Base-by-base conservation (phyloP, 805 yeast species). In the Kuraishia hungarica region DNA sequence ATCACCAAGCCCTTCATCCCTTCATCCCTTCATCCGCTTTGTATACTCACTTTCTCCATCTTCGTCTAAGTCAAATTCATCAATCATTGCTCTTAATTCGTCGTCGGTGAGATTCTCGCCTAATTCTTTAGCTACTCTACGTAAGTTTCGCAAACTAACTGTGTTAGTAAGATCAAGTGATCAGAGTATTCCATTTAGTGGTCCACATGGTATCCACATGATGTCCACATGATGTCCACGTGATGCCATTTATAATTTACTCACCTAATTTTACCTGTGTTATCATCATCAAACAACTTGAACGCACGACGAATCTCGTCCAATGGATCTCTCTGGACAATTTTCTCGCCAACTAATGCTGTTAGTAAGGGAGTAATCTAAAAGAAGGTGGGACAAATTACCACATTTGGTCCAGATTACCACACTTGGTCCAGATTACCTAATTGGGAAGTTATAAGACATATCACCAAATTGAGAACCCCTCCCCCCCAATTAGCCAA, bases 41-140 rank as follows among this genome's bases (percentile, higher is more conserved):
- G 15, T 26, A 65, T 73, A 78, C 79, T 62, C 70, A 71, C 79
- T 92, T 60, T 89, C 97, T 53, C 98, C 98, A 68, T 94, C 98
- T 55, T 89, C 96, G 67, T 94, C 97, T 53, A 92, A 72, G 71
- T 94, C 99, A 66, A 94, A 94, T 69, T 93, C 98, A 58, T 92
- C 97, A 60, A 94, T 94, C 99, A 94, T 94, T 3, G 97, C 97
- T 61, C 88, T 79, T 53, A 94, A 75, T 65, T 94, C 99, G 57
- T 90, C 97, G 61, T 94, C 99, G 5, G 89, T 84, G 56, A 94
- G 73, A 62, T 86, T 88, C 68, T 94, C 99, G 2, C 97, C 97
- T 56, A 94, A 72, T 61, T 93, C 97, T 62, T 88, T 87, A 11
- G 97, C 94, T 1, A 93, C 96, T 58, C 94, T 79, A 68, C 96